Evolutionary conservation across 768 basidiomycete species (phyloP), one percentile per base, ranked within the genome.

Genomic region (Boletus bicolor): DNA sequence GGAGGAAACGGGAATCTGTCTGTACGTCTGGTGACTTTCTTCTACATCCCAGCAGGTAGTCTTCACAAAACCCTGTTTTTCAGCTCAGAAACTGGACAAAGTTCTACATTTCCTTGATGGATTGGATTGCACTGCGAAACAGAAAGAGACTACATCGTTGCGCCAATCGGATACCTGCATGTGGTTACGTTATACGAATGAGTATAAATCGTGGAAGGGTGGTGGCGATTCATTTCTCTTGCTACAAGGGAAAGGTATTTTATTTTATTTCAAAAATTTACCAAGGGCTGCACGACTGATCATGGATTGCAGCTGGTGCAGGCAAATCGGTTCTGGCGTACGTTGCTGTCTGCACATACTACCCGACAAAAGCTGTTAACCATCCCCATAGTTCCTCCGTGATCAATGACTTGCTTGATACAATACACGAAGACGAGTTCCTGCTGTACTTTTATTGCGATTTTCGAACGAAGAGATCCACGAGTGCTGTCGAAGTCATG

Each of bases 371-470:
- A 28, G 26, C 26, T 28, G 26, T 28, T 28, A 28, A 28, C 26
- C 26, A 28, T 28, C 6, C 26, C 26, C 26, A 6, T 7, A 28
- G 26, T 28, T 28, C 26, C 26, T 28, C 26, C 6, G 26, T 28
- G 26, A 28, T 28, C 26, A 6, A 28, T 4, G 26, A 28, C 26
- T 28, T 28, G 26, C 26, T 28, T 28, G 26, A 28, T 4, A 28
- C 26, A 35, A 37, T 26, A 15, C 47, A 21, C 6, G 17, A 34
- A 1, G 38, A 21, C 21, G 49, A 49, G 26, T 14, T 19, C 15
- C 47, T 50, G 1, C 51, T 19, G 0, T 61, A 54, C 35, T 64
- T 64, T 47, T 64, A 62, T 49, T 64, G 64, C 9, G 57, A 65
- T 41, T 64, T 64, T 35, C 46, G 46, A 7, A 30, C 39, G 0